Evolutionary conservation across 345 rosid genomes (phyloP).

Genomic region (Corchorus capsularis): DNA sequence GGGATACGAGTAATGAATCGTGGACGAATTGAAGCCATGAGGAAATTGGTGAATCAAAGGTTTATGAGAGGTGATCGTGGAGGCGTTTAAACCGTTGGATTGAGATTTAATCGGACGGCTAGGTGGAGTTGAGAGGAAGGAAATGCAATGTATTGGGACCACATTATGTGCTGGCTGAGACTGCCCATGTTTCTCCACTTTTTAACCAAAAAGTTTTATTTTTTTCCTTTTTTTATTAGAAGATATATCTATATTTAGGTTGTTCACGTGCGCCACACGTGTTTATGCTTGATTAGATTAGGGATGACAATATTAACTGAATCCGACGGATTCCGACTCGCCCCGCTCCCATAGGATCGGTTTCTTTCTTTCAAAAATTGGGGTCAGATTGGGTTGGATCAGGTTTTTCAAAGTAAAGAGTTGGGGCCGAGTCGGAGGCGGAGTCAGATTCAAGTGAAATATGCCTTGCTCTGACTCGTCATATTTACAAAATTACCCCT

Average conservation of each 20-base stretch:
- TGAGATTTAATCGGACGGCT: slow-evolving; percentile 10
- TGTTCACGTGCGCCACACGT: not conserved
- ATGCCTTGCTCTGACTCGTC: too few species aligned
- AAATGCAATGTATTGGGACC: not conserved
- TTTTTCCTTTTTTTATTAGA: not conserved
- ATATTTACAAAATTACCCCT: too few species aligned
- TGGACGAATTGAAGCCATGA: slow-evolving; percentile 15
- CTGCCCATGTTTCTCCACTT: not conserved
- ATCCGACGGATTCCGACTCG: too few species aligned
- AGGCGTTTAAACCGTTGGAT: not conserved
- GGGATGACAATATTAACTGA: too few species aligned
- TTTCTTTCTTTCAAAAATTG: too few species aligned
- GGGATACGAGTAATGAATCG: not conserved
- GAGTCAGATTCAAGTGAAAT: too few species aligned
- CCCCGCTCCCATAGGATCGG: too few species aligned
- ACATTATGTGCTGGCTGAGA: not conserved
- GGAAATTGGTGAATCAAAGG: slow-evolving; percentile 15
- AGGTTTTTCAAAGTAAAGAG: too few species aligned
- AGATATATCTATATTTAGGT: not conserved
- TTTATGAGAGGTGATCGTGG: not conserved
- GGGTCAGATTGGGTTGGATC: too few species aligned
- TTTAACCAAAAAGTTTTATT: not conserved
- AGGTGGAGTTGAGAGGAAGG: not conserved
- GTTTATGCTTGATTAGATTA: not conserved
- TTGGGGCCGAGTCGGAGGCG: too few species aligned